Evolutionary conservation across 352 stramenopile species (phyloP).

Genomic region (Phytophthora nicotianae): DNA sequence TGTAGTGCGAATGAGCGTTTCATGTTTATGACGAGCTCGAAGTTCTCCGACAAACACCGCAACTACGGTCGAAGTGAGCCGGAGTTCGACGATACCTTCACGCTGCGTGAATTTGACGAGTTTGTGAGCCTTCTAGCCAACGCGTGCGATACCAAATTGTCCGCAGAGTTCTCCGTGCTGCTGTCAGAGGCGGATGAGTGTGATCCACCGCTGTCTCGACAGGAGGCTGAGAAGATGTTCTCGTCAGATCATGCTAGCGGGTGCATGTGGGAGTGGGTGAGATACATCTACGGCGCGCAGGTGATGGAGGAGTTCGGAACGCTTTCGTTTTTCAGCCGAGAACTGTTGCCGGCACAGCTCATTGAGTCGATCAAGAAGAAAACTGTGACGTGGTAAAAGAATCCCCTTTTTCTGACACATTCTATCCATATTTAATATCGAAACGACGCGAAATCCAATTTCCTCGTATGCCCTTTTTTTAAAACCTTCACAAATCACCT

Average conservation of each 20-base stretch:
- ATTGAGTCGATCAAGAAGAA: constrained; percentile 56
- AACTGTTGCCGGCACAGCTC: constrained; percentile 52
- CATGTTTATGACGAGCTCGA: constrained; percentile 35
- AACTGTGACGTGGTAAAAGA: constrained; percentile 39
- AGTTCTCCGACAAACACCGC: constrained; percentile 28
- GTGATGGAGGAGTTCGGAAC: constrained; percentile 52
- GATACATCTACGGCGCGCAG: constrained; percentile 46
- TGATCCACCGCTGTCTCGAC: constrained; percentile 7
- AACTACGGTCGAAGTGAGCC: constrained; percentile 18
- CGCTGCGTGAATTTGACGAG: constrained; percentile 34
- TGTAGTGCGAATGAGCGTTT: constrained; percentile 17
- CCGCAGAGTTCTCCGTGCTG: constrained; percentile 27
- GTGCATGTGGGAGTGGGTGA: constrained; percentile 44
- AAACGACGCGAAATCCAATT: constrained; percentile 15
- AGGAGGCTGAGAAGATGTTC: constrained; percentile 18
- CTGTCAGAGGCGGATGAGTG: constrained; percentile 21
- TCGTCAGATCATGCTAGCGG: constrained; percentile 5
- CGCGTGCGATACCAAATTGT: constrained; percentile 6
- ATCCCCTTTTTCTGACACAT: background rate
- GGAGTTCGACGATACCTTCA: constrained; percentile 35
- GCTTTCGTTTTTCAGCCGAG: constrained; percentile 49
- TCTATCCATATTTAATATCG: constrained; percentile 19
- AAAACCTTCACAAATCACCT: constrained; percentile 8
- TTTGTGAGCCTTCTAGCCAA: constrained; percentile 29
- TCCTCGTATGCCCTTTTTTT: background rate